Percentiles rank a stretch among this genome's conserved stretches.
Conservation (phyloP, 225 moss, liverwort and hornwort species). For the Asterella californica region DNA sequence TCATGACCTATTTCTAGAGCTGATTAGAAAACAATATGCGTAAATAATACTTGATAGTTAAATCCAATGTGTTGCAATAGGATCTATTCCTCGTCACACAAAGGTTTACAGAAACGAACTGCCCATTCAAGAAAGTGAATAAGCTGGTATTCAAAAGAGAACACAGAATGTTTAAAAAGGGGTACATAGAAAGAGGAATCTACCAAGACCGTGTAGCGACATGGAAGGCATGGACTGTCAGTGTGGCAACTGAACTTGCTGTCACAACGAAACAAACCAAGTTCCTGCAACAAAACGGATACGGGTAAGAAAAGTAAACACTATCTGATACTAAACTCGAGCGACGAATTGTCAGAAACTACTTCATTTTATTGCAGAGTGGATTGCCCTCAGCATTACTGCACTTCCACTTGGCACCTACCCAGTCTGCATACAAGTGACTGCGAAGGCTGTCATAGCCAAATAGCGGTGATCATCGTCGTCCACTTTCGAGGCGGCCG, state of each 20-base stretch:
- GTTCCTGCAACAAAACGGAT: constrained; percentile 42
- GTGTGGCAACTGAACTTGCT: constrained; percentile 78
- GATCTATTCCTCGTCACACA: background rate
- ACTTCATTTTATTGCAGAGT: background rate
- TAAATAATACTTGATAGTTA: too few relatives aligned
- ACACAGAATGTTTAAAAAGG: background rate
- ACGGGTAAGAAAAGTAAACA: background rate
- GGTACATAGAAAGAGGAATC: background rate
- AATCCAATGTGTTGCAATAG: too few relatives aligned
- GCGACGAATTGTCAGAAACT: background rate
- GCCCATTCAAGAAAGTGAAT: background rate
- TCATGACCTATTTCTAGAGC: too few relatives aligned
- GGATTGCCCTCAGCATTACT: too few relatives aligned
- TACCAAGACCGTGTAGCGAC: constrained; percentile 63
- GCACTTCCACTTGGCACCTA: too few relatives aligned
- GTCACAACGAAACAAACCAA: constrained; percentile 69
- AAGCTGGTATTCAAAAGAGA: background rate
- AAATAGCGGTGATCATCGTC: constrained; percentile 82
- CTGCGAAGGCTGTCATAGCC: constrained; percentile 69
- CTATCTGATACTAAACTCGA: background rate
- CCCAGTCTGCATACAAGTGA: constrained; percentile 49
- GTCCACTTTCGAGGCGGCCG: constrained; percentile 2
- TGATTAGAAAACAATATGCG: too few relatives aligned
- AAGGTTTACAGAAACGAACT: background rate
- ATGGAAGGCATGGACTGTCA: constrained; percentile 65